Evolutionary conservation across 148 eudicot genomes (phyloP).

Genomic region (Camellia lanceoleosa): DNA sequence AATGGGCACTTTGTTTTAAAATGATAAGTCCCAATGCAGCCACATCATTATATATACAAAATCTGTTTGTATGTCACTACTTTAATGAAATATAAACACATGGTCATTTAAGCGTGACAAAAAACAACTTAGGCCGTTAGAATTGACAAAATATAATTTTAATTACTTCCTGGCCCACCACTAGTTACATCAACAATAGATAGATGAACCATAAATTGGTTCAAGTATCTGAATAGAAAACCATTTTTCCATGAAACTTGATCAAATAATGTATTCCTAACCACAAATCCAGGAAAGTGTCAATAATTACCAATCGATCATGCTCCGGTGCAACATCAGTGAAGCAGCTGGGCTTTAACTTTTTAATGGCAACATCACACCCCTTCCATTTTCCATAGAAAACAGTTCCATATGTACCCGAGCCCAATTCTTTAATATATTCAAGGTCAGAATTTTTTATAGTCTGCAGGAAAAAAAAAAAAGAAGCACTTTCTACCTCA

Average conservation of each 20-base stretch:
- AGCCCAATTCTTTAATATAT: conserved; percentile 51
- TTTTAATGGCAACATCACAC: conserved; percentile 63
- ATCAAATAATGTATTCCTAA: neutral
- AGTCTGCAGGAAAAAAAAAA: conserved; percentile 28
- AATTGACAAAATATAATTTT: neutral
- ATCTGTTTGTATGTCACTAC: too few species aligned
- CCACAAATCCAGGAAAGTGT: neutral
- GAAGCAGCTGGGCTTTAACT: conserved; percentile 45
- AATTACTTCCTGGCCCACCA: neutral
- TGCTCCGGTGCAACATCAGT: conserved; percentile 37
- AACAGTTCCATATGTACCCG: conserved; percentile 60
- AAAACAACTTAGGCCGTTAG: neutral
- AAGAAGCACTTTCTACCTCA: neutral
- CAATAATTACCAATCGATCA: conserved; percentile 43
- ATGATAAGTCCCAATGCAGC: too few species aligned
- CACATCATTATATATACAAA: too few species aligned
- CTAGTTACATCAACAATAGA: neutral
- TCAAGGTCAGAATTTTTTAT: conserved; percentile 51
- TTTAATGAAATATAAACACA: neutral
- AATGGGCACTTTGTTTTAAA: too few species aligned
- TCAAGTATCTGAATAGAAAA: neutral
- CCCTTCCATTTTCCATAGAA: conserved; percentile 68
- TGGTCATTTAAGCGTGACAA: neutral
- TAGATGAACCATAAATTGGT: neutral
- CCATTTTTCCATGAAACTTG: neutral